Evolutionary conservation across 2,329 filamentous ascomycete species (phyloP).

Genomic region (Colletotrichum sojae): DNA sequence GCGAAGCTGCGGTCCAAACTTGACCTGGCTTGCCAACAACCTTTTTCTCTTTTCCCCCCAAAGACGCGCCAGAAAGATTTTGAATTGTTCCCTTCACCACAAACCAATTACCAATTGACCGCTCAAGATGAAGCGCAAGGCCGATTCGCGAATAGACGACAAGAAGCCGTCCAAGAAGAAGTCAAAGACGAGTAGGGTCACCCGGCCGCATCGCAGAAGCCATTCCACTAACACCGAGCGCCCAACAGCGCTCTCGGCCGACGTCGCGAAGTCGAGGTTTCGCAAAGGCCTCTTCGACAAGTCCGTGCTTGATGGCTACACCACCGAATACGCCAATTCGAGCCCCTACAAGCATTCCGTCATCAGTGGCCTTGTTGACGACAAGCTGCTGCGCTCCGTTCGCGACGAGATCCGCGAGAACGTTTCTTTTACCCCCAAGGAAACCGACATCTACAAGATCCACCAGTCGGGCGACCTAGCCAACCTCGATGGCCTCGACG

Average conservation of each 20-base stretch:
- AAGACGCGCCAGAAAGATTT: neutral
- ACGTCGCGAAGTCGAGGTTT: slow-evolving; percentile 72
- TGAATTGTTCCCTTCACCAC: neutral
- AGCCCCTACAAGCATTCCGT: slow-evolving; percentile 92
- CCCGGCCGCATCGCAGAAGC: neutral
- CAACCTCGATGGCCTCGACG: slow-evolving; percentile 94
- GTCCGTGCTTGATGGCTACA: slow-evolving; percentile 71
- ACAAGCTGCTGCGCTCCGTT: slow-evolving; percentile 85
- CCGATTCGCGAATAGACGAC: slow-evolving; percentile 60
- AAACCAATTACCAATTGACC: neutral
- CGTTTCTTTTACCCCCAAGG: slow-evolving; percentile 96
- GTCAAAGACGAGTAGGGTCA: slow-evolving; percentile 61
- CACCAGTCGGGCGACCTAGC: slow-evolving; percentile 98
- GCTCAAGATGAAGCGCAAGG: slow-evolving; percentile 73
- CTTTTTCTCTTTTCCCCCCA: neutral
- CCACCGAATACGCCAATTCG: slow-evolving; percentile 73
- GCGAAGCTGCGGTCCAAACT: slow-evolving; percentile 24
- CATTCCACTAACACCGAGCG: slow-evolving; percentile 38
- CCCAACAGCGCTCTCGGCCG: slow-evolving; percentile 59
- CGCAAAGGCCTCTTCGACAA: slow-evolving; percentile 76
- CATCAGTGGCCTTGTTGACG: slow-evolving; percentile 84
- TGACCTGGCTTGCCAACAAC: slow-evolving; percentile 17
- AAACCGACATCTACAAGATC: slow-evolving; percentile 99
- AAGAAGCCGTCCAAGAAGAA: slow-evolving; percentile 67
- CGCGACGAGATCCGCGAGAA: slow-evolving; percentile 91